Percentiles rank a stretch among this genome's conserved stretches.
Evolutionary conservation across 2,329 filamentous ascomycete species (phyloP).

Genomic region (Phialophora tarda): DNA sequence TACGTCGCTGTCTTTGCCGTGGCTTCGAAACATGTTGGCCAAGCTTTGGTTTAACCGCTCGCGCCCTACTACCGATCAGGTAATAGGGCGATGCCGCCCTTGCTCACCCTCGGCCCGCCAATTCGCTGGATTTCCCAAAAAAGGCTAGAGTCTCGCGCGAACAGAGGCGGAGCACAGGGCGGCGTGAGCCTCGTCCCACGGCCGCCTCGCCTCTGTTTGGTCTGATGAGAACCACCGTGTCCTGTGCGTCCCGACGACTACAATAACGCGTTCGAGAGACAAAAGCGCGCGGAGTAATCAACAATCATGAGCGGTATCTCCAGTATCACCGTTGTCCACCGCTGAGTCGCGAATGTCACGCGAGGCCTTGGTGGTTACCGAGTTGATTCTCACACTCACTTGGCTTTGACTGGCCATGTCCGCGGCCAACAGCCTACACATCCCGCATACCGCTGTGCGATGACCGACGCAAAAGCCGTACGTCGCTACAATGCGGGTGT

Average conservation of each 20-base stretch:
- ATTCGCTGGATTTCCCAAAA: too few species aligned
- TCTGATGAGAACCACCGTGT: conserved; percentile 16
- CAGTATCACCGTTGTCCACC: neutral
- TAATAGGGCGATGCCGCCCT: too few species aligned
- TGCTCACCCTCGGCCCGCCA: too few species aligned
- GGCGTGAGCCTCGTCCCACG: neutral
- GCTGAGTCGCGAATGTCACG: neutral
- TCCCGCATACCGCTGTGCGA: conserved; percentile 8
- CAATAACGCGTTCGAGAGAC: neutral
- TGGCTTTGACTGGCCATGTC: conserved; percentile 13
- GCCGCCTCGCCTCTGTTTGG: conserved; percentile 9
- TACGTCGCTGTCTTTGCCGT: neutral
- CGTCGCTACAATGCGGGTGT: conserved; percentile 89
- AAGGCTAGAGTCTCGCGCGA: too few species aligned
- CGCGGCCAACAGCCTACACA: neutral
- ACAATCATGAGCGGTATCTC: neutral
- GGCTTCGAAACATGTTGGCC: too few species aligned
- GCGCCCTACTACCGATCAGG: too few species aligned
- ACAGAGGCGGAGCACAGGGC: neutral
- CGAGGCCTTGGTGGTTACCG: neutral
- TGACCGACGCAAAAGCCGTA: conserved; percentile 67
- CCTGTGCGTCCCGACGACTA: neutral
- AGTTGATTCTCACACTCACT: neutral
- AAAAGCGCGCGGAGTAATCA: too few species aligned
- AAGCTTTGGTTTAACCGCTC: too few species aligned